phyloP scores from a whole-genome alignment of 1,284 basidiomycete species.

The Crepidotus sp. region DNA sequence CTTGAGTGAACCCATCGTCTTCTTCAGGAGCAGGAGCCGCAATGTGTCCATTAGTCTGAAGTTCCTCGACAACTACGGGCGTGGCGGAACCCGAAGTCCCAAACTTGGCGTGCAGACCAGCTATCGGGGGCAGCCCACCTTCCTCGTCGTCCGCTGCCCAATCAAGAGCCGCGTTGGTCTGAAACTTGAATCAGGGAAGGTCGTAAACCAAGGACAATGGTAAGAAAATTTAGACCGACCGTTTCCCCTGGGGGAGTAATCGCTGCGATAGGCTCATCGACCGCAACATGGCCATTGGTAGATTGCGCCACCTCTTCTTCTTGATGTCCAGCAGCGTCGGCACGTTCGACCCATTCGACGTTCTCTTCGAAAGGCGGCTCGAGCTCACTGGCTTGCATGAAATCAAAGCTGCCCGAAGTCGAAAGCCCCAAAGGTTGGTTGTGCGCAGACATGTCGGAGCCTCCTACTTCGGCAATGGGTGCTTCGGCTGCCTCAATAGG shows the following conservation, averaged over 20 bases:
- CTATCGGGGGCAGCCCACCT: slow-evolving; percentile 49
- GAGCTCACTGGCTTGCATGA: slow-evolving; percentile 72
- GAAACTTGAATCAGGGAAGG: slow-evolving; percentile 17
- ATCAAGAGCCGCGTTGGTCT: slow-evolving; percentile 32
- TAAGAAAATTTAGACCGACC: slow-evolving; percentile 8
- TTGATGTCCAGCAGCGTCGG: slow-evolving; percentile 25
- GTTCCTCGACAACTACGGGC: slow-evolving; percentile 36
- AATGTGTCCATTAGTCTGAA: slow-evolving; percentile 20
- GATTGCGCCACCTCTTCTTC: slow-evolving; percentile 19
- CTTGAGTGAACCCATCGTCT: slow-evolving; percentile 56
- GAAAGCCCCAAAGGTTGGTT: slow-evolving; percentile 23
- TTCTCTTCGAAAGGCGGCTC: slow-evolving; percentile 42
- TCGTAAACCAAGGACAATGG: slow-evolving; percentile 6
- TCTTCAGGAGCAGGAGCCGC: slow-evolving; percentile 26
- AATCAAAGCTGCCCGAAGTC: slow-evolving; percentile 52
- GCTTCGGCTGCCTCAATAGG: slow-evolving; percentile 21
- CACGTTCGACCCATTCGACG: slow-evolving; percentile 43
- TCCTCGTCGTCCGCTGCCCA: slow-evolving; percentile 54
- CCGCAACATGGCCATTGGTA: slow-evolving; percentile 24
- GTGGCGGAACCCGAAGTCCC: slow-evolving; percentile 44
- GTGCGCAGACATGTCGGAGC: slow-evolving; percentile 29
- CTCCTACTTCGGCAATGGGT: slow-evolving; percentile 22
- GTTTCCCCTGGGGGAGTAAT: slow-evolving; percentile 14
- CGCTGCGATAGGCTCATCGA: slow-evolving; percentile 19
- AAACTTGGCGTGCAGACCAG: slow-evolving; percentile 45